These are phyloP conservation scores for Leavenworthia alabamica DNA, from an alignment of 345 rosid species.

Conservation along the genomic window DNA sequence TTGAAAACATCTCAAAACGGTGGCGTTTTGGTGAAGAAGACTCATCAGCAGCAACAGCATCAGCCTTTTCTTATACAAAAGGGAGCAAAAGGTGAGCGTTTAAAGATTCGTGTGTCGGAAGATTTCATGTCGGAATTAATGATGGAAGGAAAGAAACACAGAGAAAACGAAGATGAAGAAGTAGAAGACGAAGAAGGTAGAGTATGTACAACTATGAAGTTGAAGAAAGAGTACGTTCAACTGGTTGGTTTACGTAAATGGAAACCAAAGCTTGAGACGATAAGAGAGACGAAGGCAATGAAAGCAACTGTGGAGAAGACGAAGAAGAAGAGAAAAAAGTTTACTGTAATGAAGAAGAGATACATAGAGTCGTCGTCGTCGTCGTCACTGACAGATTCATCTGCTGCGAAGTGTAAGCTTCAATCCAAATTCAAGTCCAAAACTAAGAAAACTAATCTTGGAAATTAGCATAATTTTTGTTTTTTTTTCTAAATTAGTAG, in stretches of 20 bases:
- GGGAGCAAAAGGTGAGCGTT: conserved; percentile 51
- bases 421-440: conserved; percentile 34
- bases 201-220: conserved; percentile 61
- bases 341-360: conserved; percentile 43
- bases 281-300: conserved; percentile 43
- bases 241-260: conserved; percentile 53
- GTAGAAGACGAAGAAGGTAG: conserved; percentile 17
- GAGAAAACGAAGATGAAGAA: background rate
- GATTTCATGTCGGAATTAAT: conserved; percentile 63
- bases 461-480: background rate
- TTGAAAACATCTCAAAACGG: conserved; percentile 27
- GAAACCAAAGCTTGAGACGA: conserved; percentile 84
- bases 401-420: conserved; percentile 14
- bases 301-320: conserved; percentile 29
- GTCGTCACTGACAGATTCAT: conserved; percentile 22
- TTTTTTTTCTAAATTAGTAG: background rate
- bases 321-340: conserved; percentile 23
- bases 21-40: conserved; percentile 16
- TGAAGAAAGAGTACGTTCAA: conserved; percentile 56
- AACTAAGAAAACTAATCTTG: conserved; percentile 29
- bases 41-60: conserved; percentile 21
- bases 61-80: conserved; percentile 64
- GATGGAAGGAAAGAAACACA: conserved; percentile 34
- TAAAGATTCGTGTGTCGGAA: conserved; percentile 65
- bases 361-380: background rate